Conservation (phyloP, 2,329 filamentous ascomycete genomes). For the Graphilbum fragrans region DNA sequence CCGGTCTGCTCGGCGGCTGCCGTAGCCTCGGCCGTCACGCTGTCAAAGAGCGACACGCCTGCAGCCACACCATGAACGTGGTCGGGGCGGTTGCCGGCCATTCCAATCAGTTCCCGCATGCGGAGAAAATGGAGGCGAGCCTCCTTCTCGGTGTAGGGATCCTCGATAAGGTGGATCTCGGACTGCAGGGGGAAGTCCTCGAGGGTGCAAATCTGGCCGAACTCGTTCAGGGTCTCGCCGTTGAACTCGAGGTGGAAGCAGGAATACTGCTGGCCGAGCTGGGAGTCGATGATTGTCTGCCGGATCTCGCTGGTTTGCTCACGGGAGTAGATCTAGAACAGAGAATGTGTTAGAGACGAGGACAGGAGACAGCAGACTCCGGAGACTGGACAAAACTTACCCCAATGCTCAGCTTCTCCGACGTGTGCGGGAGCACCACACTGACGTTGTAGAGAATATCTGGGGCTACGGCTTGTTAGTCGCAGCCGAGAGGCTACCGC, state of each 20-base stretch:
- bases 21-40: slow-evolving; percentile 40
- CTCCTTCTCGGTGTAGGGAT: slow-evolving; percentile 97
- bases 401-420: slow-evolving; percentile 73
- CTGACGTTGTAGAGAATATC: slow-evolving; percentile 50
- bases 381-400: slow-evolving; percentile 34
- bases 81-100: slow-evolving; percentile 79
- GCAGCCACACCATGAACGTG: slow-evolving; percentile 75
- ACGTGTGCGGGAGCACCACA: slow-evolving; percentile 70
- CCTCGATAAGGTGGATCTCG: slow-evolving; percentile 72
- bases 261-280: slow-evolving; percentile 88
- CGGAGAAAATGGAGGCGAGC: slow-evolving; percentile 88
- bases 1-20: slow-evolving; percentile 23
- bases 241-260: slow-evolving; percentile 96
- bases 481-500: not conserved
- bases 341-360: not conserved
- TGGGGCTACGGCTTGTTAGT: slow-evolving; percentile 1
- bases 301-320: slow-evolving; percentile 97
- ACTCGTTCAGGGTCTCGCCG: slow-evolving; percentile 86
- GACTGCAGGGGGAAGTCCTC: slow-evolving; percentile 65
- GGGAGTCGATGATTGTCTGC: slow-evolving; percentile 89
- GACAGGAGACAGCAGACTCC: not conserved
- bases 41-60: slow-evolving; percentile 78
- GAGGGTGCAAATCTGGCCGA: slow-evolving; percentile 82
- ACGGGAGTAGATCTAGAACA: slow-evolving; percentile 65
- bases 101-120: slow-evolving; percentile 85